Base-by-base conservation (phyloP, 2,329 filamentous ascomycete genomes). In the Fusarium sp. region DNA sequence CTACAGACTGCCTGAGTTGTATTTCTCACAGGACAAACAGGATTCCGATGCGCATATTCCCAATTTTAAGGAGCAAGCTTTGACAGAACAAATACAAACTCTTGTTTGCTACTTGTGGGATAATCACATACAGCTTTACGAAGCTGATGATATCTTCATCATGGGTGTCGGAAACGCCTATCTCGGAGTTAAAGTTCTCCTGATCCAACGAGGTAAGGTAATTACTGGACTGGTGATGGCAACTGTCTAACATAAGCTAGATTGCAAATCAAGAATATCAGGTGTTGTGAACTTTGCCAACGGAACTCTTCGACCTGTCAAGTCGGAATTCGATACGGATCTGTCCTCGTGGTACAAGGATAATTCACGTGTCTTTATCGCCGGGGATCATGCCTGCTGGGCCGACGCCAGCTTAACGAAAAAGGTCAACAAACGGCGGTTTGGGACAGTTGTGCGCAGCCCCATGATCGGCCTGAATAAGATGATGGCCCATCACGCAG, bases 111-210 rank as follows among this genome's bases (percentile, higher is more conserved):
- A 97, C 76, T 83, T 99, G 16, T 99, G 96, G 96, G 94, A 98
- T 74, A 99, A 99, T 77, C 98, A 98, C 76, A 89, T 99, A 22
- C 93, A 97, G 83, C 85, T 92, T 32, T 90, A 90, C 53, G 82
- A 91, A 4, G 85, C 87, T 0, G 89, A 91, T 8, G 89, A 95
- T 55, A 88, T 98, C 18, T 92, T 97, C 77, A 84, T 99, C 24
- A 85, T 99, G 77, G 95, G 96, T 1, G 89, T 97, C 3, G 96
- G 96, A n/a, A 91, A 94, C 74, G 93, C 96, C 3, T 97, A 96
- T 76, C 84, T 92, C 5, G 94, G 93, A 3, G 88, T 98, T 49
- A 91, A 96, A 61, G 88, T 94, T 60, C 87, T 98, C 7, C 84
- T 98, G 8, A 91, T 91, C 12, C 91, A 91, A 72, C 86, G 94